Evolutionary conservation across 2,329 filamentous ascomycete species (phyloP), one percentile per base, ranked within the genome.

Genomic region (Pestalotiopsis fici): DNA sequence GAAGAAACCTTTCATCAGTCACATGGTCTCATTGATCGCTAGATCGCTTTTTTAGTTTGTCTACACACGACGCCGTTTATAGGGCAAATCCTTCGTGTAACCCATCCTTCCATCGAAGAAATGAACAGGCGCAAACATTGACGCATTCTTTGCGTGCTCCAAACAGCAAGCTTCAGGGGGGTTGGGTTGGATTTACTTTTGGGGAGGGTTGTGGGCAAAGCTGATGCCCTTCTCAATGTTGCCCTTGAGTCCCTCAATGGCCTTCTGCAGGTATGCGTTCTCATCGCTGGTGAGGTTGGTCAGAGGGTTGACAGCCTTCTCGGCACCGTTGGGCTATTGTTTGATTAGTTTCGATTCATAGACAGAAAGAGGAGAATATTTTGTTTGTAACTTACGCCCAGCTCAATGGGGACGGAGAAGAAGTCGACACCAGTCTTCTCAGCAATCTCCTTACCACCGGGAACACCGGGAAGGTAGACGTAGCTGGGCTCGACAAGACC

Each of bases 371-470:
- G 18, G 9, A 21, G 55, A 12, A 23, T 31, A 27, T n/a, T 2
- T 31, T 11, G 18, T 27, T 27, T 28, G 37, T 2, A 66, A 87
- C 93, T 85, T 92, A 97, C 94, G 78, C 96, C 96, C 74, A 99
- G 94, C 85, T 97, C 93, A 74, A 98, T 89, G 69, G 95, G 95
- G 66, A 97, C 94, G 68, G 96, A 97, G 89, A 99, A 99, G 87
- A 93, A 99, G 66, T 99, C 95, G 71, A 88, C 82, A 74, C 94
- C 95, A 69, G 91, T 94, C 77, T 91, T 89, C 87, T 97, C 94
- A 70, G 87, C 88, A 75, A 99, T 91, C 73, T 89, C 93, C 65
- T 95, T 92, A 77, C 96, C 96, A 70, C 95, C 96, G 65, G 92
- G 83, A 62, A 99, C 88, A 81, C 95, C 95, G 62, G 93, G 91